Base-by-base conservation (phyloP, 1,284 basidiomycete species). In the Pseudozyma sp. region DNA sequence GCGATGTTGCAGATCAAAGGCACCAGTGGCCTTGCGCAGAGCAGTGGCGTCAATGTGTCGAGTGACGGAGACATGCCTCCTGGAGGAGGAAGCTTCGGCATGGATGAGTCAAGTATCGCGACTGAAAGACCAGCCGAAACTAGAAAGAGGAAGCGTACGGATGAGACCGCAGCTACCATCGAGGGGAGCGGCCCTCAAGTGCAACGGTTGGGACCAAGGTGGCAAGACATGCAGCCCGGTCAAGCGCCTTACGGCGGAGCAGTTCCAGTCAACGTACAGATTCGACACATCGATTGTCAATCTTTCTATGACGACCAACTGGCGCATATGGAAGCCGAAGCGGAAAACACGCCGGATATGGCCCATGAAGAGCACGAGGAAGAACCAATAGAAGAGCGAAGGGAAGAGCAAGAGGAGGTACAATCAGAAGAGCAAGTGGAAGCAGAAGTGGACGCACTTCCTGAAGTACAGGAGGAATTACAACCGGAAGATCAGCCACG, bases 261-360 rank as follows among this genome's bases (percentile, higher is more conserved):
- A 8, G 31, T 68, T 7, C 65, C 65, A 2, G 33, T 14, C 7
- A 45, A 56, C 6, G 35, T 69, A 16, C 9, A 17, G 10, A 44
- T 69, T 0, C 34, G 60, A 4, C 67, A 69, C 17, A 35, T 69
- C 13, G 67, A 69, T 24, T 69, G 67, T 31, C 43, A 59, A n/a
- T n/a, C 43, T 17, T 69, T 51, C 43, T 69, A 69, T 47, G 60
- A 69, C 13, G 13, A 24, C 0, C 37, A 56, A 33, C 1, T 59
- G 14, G 52, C 24, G 5, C 40, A 19, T 34, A 24, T 68, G 10
- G 49, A 66, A 46, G 43, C 19, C 43, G 43, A 44, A 44, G 43
- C 24, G 24, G 24, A 24, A 4, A 24, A 24, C 24, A 24, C 24
- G 24, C 1, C 24, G 24, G 24, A 24, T 2, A 24, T 24, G 24